Base-by-base conservation (phyloP, 2,329 filamentous ascomycete species). In the Aspergillus awamori region DNA sequence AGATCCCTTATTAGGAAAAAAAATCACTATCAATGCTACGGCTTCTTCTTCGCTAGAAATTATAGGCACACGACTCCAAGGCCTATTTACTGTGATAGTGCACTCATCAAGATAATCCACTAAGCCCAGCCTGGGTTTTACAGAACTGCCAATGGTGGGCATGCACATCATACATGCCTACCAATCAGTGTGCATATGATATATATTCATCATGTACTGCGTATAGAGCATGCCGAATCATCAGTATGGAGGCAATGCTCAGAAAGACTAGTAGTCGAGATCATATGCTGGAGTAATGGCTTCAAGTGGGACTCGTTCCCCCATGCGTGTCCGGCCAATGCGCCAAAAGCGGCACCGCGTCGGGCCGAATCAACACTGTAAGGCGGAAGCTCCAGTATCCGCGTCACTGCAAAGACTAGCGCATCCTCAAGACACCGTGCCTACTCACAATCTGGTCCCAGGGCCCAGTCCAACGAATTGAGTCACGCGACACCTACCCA, bases 341-440 rank as follows among this genome's bases (percentile, higher is more conserved):
- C 41, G 41, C n/a, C 24, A 30, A 30, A 30, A 51, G 53, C 53
- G 53, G 53, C 53, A 56, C 53, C 43, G 53, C 43, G 43, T 56
- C 53, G 53, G 53, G 53, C 53, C 53, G 53, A 56, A n/a, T 56
- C n/a, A 43, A 56, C 47, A 51, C 24, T 30, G 26, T 47, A 56
- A 56, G 43, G 53, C 53, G 53, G 53, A 24, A 47, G 17, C 53
- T 56, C 53, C 53, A 54, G 36, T 38, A 36, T 56, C 39, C 53
- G 30, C 51, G 26, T 41, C 53, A 47, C 53, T 26, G 53, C 53
- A 47, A 45, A 43, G 26, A 56, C 53, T 56, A 47, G 53, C 26
- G 28, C 41, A 30, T 33, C 45, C 53, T 33, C 36, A 22, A 30
- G 7, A 28, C 26, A 47, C 39, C 26, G 20, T 17, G 13, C 24